Percentiles rank a stretch among this genome's conserved stretches.
phyloP scores from a whole-genome alignment of 2,329 filamentous ascomycete genomes.

The Beauveria asiatica region DNA sequence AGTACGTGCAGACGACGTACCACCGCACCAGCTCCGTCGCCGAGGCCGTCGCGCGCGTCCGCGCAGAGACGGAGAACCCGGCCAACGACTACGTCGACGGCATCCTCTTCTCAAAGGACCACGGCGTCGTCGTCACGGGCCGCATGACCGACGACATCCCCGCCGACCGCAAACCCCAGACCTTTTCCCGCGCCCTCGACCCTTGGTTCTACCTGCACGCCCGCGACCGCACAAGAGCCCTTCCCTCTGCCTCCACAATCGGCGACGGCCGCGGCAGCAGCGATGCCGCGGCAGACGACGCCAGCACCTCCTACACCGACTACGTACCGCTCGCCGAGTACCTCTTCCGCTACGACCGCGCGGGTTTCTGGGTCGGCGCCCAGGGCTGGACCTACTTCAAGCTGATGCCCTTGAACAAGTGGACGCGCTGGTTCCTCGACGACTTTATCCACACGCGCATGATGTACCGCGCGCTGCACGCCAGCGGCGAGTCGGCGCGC shows the following conservation, averaged over 20 bases:
- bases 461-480: conserved; percentile 65
- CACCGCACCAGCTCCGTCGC: conserved; percentile 40
- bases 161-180: conserved; percentile 35
- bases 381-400: conserved; percentile 60
- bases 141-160: conserved; percentile 47
- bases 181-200: conserved; percentile 50
- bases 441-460: conserved; percentile 67
- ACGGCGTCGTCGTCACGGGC: conserved; percentile 60
- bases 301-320: conserved; percentile 30
- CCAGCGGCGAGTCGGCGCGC: conserved; percentile 53
- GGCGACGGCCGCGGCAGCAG: background rate
- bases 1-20: conserved; percentile 56
- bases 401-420: conserved; percentile 54
- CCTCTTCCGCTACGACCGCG: conserved; percentile 68
- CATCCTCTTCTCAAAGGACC: conserved; percentile 53
- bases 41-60: conserved; percentile 40
- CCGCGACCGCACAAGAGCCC: conserved; percentile 32
- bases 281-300: background rate
- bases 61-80: conserved; percentile 33
- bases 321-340: conserved; percentile 63
- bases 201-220: conserved; percentile 74
- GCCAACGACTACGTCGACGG: conserved; percentile 65
- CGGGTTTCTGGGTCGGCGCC: conserved; percentile 64
- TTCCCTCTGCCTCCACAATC: conserved; percentile 15
- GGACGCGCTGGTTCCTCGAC: conserved; percentile 61